These are phyloP conservation scores for Huntiella savannae DNA, from an alignment of 2,329 filamentous ascomycete genomes.

Conservation along the genomic window DNA sequence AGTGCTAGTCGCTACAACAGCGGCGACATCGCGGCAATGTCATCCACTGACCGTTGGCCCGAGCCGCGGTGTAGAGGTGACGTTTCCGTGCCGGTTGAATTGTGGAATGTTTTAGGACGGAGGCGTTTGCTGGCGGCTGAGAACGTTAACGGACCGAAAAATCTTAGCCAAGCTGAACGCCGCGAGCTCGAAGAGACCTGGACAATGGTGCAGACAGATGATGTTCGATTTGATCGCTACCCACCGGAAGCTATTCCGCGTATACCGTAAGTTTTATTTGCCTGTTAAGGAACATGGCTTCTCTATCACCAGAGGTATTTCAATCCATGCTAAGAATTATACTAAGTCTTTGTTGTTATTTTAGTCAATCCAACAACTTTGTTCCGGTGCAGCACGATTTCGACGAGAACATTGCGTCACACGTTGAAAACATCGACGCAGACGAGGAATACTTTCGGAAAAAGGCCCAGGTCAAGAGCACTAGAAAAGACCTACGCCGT, in stretches of 20 bases:
- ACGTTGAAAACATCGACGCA: slow-evolving; percentile 8
- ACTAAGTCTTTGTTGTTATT: neutral
- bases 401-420: slow-evolving; percentile 4
- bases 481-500: neutral
- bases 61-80: slow-evolving; percentile 7
- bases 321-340: neutral
- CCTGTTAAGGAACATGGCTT: neutral
- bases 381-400: slow-evolving; percentile 3
- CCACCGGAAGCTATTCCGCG: slow-evolving; percentile 10
- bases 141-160: slow-evolving; percentile 5
- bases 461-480: neutral
- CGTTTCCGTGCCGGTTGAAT: slow-evolving; percentile 8
- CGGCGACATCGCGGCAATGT: slow-evolving; percentile 1
- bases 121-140: slow-evolving; percentile 7
- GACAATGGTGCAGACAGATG: slow-evolving; percentile 11
- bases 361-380: slow-evolving; percentile 7
- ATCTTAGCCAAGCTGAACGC: slow-evolving; percentile 9
- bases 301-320: neutral
- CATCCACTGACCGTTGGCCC: slow-evolving; percentile 10
- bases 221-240: slow-evolving; percentile 10
- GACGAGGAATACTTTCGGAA: slow-evolving; percentile 7
- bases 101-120: slow-evolving; percentile 10
- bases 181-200: slow-evolving; percentile 11
- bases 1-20: slow-evolving; percentile 1
- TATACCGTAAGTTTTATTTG: slow-evolving; percentile 6